Percentiles rank a stretch among this genome's conserved stretches.
Evolutionary conservation across 2,329 filamentous ascomycete species (phyloP).

Genomic region (Cadophora sp.): DNA sequence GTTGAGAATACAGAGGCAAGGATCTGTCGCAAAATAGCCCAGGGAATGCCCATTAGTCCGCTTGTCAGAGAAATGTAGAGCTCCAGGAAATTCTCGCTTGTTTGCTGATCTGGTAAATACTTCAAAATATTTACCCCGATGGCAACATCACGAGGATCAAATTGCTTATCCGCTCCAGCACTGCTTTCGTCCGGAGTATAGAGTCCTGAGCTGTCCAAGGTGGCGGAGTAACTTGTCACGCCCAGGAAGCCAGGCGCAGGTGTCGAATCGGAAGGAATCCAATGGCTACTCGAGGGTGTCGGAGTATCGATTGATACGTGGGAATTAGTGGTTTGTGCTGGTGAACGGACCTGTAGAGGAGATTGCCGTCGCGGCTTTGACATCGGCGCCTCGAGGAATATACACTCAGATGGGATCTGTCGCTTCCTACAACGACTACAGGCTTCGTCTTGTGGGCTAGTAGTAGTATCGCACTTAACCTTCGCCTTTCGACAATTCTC

Average conservation of each 20-base stretch:
- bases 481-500: constrained; percentile 34
- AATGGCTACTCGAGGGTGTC: background rate
- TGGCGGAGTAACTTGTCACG: constrained; percentile 22
- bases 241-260: constrained; percentile 12
- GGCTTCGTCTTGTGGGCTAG: background rate
- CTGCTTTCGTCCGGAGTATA: background rate
- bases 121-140: constrained; percentile 24
- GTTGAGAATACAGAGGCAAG: constrained; percentile 19
- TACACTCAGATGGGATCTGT: constrained; percentile 21
- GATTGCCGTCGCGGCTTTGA: constrained; percentile 14
- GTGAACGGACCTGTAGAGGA: background rate
- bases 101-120: constrained; percentile 19
- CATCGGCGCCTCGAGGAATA: constrained; percentile 33
- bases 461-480: constrained; percentile 28
- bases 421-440: constrained; percentile 31
- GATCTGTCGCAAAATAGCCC: constrained; percentile 17
- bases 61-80: constrained; percentile 4
- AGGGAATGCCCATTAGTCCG: constrained; percentile 26
- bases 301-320: background rate
- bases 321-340: background rate
- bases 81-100: constrained; percentile 20
- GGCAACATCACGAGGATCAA: constrained; percentile 14
- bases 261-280: background rate
- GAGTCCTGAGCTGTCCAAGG: constrained; percentile 15
- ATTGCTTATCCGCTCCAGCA: background rate